phyloP scores from a whole-genome alignment of 441 rosid species.

The Erodium moschatum region DNA sequence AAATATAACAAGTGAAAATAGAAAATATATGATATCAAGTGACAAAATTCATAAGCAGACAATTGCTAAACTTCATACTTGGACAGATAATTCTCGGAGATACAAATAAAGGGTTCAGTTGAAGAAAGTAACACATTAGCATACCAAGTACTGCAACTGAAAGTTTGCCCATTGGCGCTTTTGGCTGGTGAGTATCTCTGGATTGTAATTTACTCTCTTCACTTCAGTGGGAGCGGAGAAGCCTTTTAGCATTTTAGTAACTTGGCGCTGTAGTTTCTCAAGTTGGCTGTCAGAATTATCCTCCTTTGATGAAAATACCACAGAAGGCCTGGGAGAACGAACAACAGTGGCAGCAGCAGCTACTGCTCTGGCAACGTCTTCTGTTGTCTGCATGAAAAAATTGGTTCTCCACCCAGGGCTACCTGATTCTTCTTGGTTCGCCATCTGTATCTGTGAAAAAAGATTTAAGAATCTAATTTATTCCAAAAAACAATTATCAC shows the following conservation, averaged over 20 bases:
- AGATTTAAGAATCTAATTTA: not conserved
- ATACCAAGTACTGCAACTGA: conserved; percentile 82
- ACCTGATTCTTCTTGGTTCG: conserved; percentile 55
- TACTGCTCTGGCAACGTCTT: conserved; percentile 75
- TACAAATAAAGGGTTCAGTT: conserved; percentile 16
- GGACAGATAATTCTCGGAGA: not conserved
- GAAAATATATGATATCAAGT: too few species aligned
- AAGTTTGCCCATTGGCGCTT: conserved; percentile 90
- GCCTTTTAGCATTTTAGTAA: conserved; percentile 57
- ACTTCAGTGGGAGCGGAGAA: conserved; percentile 57
- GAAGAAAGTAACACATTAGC: conserved; percentile 18
- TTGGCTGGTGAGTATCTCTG: conserved; percentile 88
- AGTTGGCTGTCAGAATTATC: conserved; percentile 54
- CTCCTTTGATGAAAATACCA: conserved; percentile 61
- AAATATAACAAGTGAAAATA: too few species aligned
- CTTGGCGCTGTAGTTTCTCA: conserved; percentile 61
- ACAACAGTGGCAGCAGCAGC: conserved; percentile 64
- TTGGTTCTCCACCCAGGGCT: conserved; percentile 85
- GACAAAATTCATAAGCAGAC: too few species aligned
- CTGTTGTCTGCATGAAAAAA: conserved; percentile 54
- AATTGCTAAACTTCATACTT: not conserved
- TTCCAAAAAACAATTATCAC: not conserved
- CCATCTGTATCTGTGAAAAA: conserved; percentile 38
- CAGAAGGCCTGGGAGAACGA: conserved; percentile 70
- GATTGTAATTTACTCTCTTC: conserved; percentile 54